phyloP scores from a whole-genome alignment of 208 protist species.

The Leishmania major region DNA sequence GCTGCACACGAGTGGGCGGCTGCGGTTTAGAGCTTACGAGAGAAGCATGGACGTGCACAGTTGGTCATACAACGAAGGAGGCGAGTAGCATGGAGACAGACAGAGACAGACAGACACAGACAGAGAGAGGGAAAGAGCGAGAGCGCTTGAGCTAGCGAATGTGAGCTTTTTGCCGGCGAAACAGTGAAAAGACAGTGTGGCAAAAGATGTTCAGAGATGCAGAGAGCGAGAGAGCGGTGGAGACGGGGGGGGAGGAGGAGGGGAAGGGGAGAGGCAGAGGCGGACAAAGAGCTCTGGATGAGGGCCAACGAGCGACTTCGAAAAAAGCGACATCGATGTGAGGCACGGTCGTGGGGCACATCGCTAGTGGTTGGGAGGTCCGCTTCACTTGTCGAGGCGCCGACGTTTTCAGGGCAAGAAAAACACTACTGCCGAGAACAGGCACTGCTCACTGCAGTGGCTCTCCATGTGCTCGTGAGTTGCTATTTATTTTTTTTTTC shows the following conservation, averaged over 20 bases:
- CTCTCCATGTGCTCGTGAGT: background rate
- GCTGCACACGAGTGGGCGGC: background rate
- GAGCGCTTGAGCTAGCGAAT: background rate
- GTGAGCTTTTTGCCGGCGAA: background rate
- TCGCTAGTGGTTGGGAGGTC: background rate
- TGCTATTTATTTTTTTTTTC: background rate
- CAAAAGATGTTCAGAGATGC: background rate
- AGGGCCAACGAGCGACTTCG: background rate
- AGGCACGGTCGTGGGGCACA: background rate
- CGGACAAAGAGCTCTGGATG: background rate
- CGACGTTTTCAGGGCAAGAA: background rate
- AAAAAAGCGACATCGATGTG: background rate
- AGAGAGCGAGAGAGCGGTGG: too few species aligned
- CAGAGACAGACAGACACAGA: too few species aligned
- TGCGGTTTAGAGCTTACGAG: background rate
- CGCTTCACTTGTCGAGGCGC: too few species aligned
- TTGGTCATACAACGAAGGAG: background rate
- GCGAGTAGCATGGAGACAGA: background rate
- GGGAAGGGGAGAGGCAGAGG: too few species aligned
- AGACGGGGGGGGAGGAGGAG: background rate
- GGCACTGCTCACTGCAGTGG: background rate
- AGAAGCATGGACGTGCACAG: background rate
- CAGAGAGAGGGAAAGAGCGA: too few species aligned
- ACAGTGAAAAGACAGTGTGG: background rate
- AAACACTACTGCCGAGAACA: background rate